phyloP scores from a whole-genome alignment of 176 grass and related monocot genomes.

The Echinochloa phyllopogon region DNA sequence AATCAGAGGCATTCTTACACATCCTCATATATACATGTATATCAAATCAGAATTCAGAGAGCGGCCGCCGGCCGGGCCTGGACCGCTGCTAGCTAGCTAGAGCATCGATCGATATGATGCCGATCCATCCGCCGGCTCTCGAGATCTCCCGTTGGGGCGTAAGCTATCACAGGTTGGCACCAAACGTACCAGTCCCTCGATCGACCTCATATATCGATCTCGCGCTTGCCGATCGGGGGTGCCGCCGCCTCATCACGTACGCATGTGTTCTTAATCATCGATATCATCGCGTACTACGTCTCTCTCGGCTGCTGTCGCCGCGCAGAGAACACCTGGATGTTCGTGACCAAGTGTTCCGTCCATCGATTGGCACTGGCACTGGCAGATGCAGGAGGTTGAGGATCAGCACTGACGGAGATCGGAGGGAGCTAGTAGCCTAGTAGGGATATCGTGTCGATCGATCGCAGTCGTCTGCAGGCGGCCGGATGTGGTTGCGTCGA shows the following conservation, averaged over 20 bases:
- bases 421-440: too few relatives aligned
- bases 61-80: too few relatives aligned
- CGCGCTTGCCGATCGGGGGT: neutral
- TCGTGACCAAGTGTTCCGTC: neutral
- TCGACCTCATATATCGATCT: neutral
- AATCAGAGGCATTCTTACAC: neutral
- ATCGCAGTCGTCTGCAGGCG: neutral
- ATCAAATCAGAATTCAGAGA: too few relatives aligned
- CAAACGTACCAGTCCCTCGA: constrained; percentile 19
- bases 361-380: neutral
- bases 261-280: too few relatives aligned
- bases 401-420: neutral
- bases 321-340: neutral
- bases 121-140: too few relatives aligned
- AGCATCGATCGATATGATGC: neutral
- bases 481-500: constrained; percentile 23
- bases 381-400: neutral
- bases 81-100: neutral
- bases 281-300: neutral
- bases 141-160: neutral
- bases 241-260: neutral
- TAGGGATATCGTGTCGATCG: too few relatives aligned
- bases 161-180: constrained; percentile 41
- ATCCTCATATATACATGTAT: neutral
- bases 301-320: neutral